Percentiles rank a stretch among this genome's conserved stretches.
These are phyloP conservation scores for Dioszegia hungarica DNA, from an alignment of 768 basidiomycete genomes.

Conservation along the genomic window DNA sequence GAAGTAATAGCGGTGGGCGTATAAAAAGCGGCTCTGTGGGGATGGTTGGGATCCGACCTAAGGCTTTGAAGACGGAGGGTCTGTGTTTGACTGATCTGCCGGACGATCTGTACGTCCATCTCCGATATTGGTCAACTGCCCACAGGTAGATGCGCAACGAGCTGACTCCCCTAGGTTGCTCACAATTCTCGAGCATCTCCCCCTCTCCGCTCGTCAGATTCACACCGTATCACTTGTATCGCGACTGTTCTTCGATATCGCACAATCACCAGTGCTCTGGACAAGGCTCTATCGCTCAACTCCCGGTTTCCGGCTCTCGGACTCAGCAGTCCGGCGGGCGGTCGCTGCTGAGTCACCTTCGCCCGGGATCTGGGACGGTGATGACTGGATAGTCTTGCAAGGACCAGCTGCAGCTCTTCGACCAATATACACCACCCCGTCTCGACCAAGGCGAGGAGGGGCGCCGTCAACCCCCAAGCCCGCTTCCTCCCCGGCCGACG, in stretches of 20 bases:
- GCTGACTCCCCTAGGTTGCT: constrained; percentile 21
- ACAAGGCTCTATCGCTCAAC: constrained; percentile 3
- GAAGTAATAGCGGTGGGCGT: too few relatives aligned
- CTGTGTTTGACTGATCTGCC: constrained; percentile 13
- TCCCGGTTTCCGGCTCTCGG: constrained; percentile 8
- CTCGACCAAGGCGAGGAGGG: too few relatives aligned
- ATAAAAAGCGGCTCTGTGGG: too few relatives aligned
- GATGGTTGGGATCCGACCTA: too few relatives aligned
- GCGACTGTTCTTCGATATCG: constrained; percentile 14
- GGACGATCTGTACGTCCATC: constrained; percentile 33
- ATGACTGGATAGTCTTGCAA: too few relatives aligned
- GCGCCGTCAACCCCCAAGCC: too few relatives aligned
- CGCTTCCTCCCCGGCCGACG: background rate
- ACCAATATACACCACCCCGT: too few relatives aligned
- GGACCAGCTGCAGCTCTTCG: too few relatives aligned
- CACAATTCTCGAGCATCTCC: constrained; percentile 24
- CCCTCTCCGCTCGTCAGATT: constrained; percentile 14
- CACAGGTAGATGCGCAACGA: too few relatives aligned
- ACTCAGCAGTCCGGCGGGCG: background rate
- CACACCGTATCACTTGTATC: constrained; percentile 16
- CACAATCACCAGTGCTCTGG: constrained; percentile 29
- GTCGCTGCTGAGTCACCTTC: background rate
- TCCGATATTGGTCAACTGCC: background rate
- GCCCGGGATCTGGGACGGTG: background rate
- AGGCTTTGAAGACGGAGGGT: background rate